phyloP scores from a whole-genome alignment of 768 basidiomycete species.

The Tricholoma bakamatsutake region DNA sequence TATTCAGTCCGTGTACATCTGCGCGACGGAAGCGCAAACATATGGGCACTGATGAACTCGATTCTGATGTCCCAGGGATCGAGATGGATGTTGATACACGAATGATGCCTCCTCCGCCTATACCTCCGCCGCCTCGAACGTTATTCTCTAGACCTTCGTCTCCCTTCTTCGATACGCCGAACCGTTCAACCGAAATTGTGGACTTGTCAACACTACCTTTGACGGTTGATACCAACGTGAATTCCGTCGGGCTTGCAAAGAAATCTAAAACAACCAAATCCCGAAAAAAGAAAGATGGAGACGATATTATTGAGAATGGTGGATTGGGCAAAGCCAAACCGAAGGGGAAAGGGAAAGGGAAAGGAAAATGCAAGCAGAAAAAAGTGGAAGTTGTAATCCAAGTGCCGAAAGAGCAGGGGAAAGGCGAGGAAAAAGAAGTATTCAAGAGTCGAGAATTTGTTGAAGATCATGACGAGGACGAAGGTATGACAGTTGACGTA shows the following conservation, averaged over 20 bases:
- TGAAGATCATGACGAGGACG: constrained; percentile 25
- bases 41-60: constrained; percentile 24
- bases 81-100: constrained; percentile 3
- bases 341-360: constrained; percentile 18
- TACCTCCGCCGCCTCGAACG: constrained; percentile 35
- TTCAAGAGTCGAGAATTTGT: constrained; percentile 43
- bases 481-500: constrained; percentile 8
- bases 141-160: constrained; percentile 38
- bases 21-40: constrained; percentile 13
- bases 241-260: neutral
- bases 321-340: constrained; percentile 9
- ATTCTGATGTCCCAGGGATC: constrained; percentile 10
- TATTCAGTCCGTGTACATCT: constrained; percentile 16
- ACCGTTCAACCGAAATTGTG: neutral
- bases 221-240: neutral
- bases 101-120: constrained; percentile 12
- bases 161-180: constrained; percentile 9
- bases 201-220: neutral
- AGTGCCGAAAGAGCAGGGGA: constrained; percentile 19
- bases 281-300: constrained; percentile 14
- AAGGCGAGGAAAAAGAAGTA: constrained; percentile 25
- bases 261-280: constrained; percentile 8
- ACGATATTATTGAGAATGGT: constrained; percentile 1
- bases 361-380: constrained; percentile 22
- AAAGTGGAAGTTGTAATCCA: constrained; percentile 14